Evolutionary conservation across 208 protist species (phyloP), one percentile per base, ranked within the genome.

Genomic region (Tritrichomonas foetus): DNA sequence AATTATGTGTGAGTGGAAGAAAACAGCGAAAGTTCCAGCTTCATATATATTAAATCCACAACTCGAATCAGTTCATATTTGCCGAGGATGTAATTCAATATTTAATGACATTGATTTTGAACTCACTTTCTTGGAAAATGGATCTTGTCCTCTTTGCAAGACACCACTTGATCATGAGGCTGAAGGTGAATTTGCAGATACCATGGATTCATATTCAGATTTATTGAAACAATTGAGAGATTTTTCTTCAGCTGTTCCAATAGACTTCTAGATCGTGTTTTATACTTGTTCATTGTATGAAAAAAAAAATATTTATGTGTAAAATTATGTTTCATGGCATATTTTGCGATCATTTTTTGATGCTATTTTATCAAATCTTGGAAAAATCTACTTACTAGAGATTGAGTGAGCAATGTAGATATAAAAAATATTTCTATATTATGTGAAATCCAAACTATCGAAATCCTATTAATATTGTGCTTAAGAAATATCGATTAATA

Each of bases 151-250:
- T 39, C 33, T 89, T 20, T 89, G 78, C 47, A 89, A 89, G 47
- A 89, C 78, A 16, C 78, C 78, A 41, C 47, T 89, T 0, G 78
- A 89, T 30, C 25, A 50, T 39, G 78, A 89, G 16, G 47, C 78
- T n/a, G 78, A 89, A 89, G 78, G 78, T 20, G 78, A 89, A 16
- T 89, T 89, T 47, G 41, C 78, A 55, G 78, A 89, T 57, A 89
- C 78, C 44, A 53, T 53, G 3, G 78, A 89, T 14, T 89, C 78
- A 39, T 89, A 89, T n/a, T 89, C 78, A 1, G 78, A 89, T 20
- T 39, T 89, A 1, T 50, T 89, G 41, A 89, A 89, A 36, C 78
- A 89, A 20, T 47, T 89, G 8, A 25, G 78, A 89, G 47, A 57
- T 16, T 89, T 89, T 47, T 25, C 78, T 1, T 25, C 14, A 57